Evolutionary conservation across 768 basidiomycete species (phyloP), one percentile per base, ranked within the genome.

Genomic region (Tricholoma bakamatsutake): DNA sequence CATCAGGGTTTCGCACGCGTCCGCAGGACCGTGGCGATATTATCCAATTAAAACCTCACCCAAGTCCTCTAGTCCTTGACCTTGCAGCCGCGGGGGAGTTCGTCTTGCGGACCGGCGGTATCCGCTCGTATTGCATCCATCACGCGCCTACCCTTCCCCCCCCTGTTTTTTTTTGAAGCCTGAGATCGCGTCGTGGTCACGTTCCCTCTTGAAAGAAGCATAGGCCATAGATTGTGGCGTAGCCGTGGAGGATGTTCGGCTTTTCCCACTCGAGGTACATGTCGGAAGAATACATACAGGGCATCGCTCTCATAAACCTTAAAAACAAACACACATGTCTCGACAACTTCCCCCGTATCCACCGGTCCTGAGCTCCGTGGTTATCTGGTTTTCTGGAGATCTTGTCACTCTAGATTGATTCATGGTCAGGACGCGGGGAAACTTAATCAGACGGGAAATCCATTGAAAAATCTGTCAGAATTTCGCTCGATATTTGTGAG

Each of bases 361-460:
- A 31, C 46, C 46, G 28, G 46, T 30, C 46, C 28, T 48, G 4
- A 48, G n/a, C n/a, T n/a, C 46, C 28, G 46, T 31, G 15, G 28
- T 24, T 12, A 48, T 30, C 46, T 47, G 15, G 30, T 52, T 42
- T 31, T 12, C 13, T 10, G 39, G n/a, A 43, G 52, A 53, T 53
- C 52, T 43, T 31, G 40, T 31, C 46, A 48, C 17, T 31, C 28
- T 15, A 45, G 46, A 48, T 45, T 24, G 21, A 24, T 45, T 45
- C 12, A 45, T 6, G 11, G 27, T 48, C 46, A 46, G 13, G 24
- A 46, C 28, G 1, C 17, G 8, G 9, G 10, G 6, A 46, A 52
- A 52, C 51, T 30, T 17, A 39, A 52, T 52, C 51, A 28, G 52
- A 30, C 9, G 24, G 52, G n/a, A 52, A 43, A 30, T 42, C 43